Evolutionary conservation across 305 asterid genomes (phyloP), one percentile per base, ranked within the genome.

Genomic region (Solanum hybrid): DNA sequence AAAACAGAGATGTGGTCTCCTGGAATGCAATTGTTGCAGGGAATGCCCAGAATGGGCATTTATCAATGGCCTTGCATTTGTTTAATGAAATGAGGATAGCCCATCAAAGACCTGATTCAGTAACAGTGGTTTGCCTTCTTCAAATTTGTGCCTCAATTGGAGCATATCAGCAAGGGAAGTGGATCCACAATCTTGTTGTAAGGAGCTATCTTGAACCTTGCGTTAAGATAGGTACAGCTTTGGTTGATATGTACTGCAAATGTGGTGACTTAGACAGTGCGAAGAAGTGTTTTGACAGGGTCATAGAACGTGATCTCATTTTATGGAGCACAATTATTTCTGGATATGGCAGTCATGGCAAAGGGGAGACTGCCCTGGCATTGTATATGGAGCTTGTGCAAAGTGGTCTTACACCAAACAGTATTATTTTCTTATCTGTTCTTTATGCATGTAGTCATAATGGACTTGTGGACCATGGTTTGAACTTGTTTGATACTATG

Each of bases 231-330:
- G 95, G 94, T 80, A 94, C 99, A 10, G 96, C 96, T 86, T 93
- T 97, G 93, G 95, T 97, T 77, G 98, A 97, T 89, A 95, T 97
- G 98, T 97, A 97, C 89, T 95, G 94, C 88, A 96, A 96, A 93
- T 97, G 99, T 41, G 98, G 99, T 11, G 94, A 95, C 91, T 89
- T 97, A 57, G 90, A 79, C 88, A 93, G 92, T 87, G 96, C 98
- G 22, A 95, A 96, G 89, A 95, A 90, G 91, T 95, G 96, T 92
- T 96, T 95, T 41, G 95, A 95, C 78, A 90, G 93, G 79, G 94
- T 97, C 96, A 91, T 88, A 77, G 90, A 90, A 26, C 97, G 92
- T 29, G 98, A 96, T 89, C 87, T 90, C n/a, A 92, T 96, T 84
- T 95, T 96, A 17, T 97, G 99, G 97, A 95, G 96, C 92, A 91